A percentile compares a stretch with the other conserved stretches of the same genome.
Conservation (phyloP, 768 basidiomycete species). For the Leccinum uliginosum region DNA sequence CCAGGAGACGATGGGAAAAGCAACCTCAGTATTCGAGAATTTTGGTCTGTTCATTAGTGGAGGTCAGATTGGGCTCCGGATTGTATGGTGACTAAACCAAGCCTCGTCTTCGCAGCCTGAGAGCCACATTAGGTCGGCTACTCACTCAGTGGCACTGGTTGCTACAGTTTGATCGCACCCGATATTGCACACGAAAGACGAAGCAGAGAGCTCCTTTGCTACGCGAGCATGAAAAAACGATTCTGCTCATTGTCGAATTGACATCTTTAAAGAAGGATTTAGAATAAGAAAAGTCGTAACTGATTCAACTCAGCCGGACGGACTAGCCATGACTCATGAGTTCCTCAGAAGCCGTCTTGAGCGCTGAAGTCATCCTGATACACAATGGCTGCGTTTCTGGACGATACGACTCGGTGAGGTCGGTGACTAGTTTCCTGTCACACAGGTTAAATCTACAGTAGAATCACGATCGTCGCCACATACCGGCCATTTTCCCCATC, state of each 20-base stretch:
- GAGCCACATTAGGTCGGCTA: conserved; percentile 1
- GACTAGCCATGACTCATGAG: conserved; percentile 26
- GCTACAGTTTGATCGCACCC: conserved; percentile 37
- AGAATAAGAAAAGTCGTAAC: not conserved
- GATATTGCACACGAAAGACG: conserved; percentile 37
- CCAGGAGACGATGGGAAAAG: not conserved
- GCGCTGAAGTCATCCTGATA: conserved; percentile 35
- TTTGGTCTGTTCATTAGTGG: conserved; percentile 47
- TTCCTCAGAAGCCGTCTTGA: conserved; percentile 36
- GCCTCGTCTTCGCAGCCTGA: no score
- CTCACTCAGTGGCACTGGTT: conserved; percentile 41
- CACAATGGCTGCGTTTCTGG: conserved; percentile 49
- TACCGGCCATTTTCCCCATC: conserved; percentile 44
- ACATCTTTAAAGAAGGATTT: conserved; percentile 6
- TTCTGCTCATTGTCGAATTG: conserved; percentile 24
- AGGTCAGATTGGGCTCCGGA: conserved; percentile 49
- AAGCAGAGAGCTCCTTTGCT: conserved; percentile 43
- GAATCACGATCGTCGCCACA: conserved; percentile 14
- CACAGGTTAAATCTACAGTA: not conserved
- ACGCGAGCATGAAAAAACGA: conserved; percentile 49
- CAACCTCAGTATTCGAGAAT: no score
- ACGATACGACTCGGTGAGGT: conserved; percentile 43
- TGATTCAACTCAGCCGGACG: conserved; percentile 33
- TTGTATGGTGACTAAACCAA: no score
- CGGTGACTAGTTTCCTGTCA: conserved; percentile 37